Percentiles rank a stretch among this genome's conserved stretches.
phyloP scores from a whole-genome alignment of 164 flowering plant genomes.

The Macadamia integrifolia region DNA sequence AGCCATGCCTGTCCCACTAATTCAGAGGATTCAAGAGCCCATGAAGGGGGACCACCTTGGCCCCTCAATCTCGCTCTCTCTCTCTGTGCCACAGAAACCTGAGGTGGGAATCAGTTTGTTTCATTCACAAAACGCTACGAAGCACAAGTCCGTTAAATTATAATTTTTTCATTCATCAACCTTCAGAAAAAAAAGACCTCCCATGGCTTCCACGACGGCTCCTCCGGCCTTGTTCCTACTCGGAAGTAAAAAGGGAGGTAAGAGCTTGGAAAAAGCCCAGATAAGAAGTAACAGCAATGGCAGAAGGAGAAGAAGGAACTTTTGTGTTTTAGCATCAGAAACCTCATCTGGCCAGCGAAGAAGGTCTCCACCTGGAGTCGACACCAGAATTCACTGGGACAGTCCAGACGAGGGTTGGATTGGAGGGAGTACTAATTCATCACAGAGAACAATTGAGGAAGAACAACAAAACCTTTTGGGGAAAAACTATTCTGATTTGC shows the following conservation, averaged over 20 bases:
- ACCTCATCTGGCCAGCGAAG: constrained; percentile 3
- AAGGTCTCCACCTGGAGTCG: constrained; percentile 57
- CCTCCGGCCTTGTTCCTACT: constrained; percentile 7
- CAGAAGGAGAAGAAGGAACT: not conserved
- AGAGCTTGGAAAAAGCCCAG: not conserved
- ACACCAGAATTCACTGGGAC: constrained; percentile 90
- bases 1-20: no score
- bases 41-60: no score
- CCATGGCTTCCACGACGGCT: constrained; percentile 13
- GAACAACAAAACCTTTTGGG: constrained; percentile 34
- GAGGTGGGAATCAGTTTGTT: no score
- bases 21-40: no score
- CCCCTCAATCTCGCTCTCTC: no score
- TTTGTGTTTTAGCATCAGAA: not conserved
- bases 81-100: no score
- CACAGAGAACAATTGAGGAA: constrained; percentile 14
- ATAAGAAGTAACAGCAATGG: not conserved
- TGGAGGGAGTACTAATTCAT: constrained; percentile 29
- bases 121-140: no score
- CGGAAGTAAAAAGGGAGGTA: not conserved
- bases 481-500: constrained; percentile 63
- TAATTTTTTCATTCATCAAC: no score
- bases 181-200: not conserved
- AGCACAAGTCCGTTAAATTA: no score
- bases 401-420: constrained; percentile 90